Conservation (phyloP, 768 basidiomycete genomes). For the Boletus coccyginus region DNA sequence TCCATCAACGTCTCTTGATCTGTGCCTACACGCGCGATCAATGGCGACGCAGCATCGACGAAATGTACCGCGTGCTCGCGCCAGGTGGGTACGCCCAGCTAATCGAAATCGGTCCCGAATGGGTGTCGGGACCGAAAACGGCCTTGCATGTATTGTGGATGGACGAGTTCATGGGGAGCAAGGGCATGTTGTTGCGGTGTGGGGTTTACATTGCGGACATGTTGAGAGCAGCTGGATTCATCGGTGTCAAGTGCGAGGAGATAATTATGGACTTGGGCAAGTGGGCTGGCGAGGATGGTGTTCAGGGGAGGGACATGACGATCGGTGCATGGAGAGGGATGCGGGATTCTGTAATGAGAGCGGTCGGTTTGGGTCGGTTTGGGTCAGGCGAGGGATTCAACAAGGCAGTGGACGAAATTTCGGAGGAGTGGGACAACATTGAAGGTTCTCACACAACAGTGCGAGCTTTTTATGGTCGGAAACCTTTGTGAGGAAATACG, state of each 20-base stretch:
- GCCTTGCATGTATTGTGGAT: constrained; percentile 4
- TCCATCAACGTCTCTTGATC: constrained; percentile 34
- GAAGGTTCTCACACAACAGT: constrained; percentile 11
- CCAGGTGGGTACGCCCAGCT: constrained; percentile 35
- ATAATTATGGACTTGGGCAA: constrained; percentile 19
- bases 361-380: constrained; percentile 13
- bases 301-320: constrained; percentile 13
- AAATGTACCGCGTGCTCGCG: constrained; percentile 30
- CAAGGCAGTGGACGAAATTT: constrained; percentile 11
- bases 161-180: constrained; percentile 9
- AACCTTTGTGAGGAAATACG: constrained; percentile 3
- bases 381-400: constrained; percentile 20
- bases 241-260: constrained; percentile 17
- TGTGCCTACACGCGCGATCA: constrained; percentile 27
- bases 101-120: constrained; percentile 25
- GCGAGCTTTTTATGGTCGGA: constrained; percentile 12
- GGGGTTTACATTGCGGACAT: constrained; percentile 16
- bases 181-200: constrained; percentile 9
- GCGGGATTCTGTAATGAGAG: constrained; percentile 20
- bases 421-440: constrained; percentile 25
- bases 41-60: constrained; percentile 26
- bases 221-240: constrained; percentile 18
- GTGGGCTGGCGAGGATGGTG: constrained; percentile 25
- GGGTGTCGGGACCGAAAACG: constrained; percentile 12
- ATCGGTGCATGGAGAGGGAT: constrained; percentile 24